These are phyloP conservation scores for Aegilops tauschii DNA, from an alignment of 176 grass and related monocot species.

Conservation along the genomic window DNA sequence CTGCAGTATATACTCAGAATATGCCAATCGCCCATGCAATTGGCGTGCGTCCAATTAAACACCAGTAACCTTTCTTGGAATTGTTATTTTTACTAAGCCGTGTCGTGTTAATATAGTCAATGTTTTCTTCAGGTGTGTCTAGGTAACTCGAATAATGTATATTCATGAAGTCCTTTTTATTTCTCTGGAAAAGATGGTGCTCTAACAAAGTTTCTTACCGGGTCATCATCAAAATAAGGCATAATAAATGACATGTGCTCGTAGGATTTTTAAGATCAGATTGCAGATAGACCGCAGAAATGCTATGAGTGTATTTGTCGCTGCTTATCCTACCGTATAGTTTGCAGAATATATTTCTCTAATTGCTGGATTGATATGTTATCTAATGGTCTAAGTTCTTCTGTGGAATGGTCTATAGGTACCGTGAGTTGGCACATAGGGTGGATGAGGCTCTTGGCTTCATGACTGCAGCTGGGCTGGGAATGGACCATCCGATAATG, in stretches of 20 bases:
- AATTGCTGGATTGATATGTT: neutral
- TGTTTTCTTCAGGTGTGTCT: neutral
- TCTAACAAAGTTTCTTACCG: neutral
- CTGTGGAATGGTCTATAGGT: conserved; percentile 40
- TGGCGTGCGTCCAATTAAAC: neutral
- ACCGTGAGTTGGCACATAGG: conserved; percentile 82
- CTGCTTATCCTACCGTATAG: neutral
- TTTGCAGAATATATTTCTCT: neutral
- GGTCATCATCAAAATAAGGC: neutral
- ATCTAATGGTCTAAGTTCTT: conserved; percentile 2
- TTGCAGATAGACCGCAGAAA: neutral
- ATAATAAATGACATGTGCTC: neutral
- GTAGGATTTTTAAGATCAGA: neutral
- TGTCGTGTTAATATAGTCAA: neutral
- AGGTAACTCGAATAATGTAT: neutral
- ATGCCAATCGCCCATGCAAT: neutral
- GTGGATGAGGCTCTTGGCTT: conserved; percentile 96
- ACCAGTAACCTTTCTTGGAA: neutral
- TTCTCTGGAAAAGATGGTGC: neutral
- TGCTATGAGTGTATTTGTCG: neutral
- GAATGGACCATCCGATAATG: conserved; percentile 93
- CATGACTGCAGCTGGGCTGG: conserved; percentile 92
- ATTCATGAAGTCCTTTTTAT: neutral
- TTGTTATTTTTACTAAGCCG: neutral
- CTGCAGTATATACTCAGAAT: neutral